Conservation (phyloP, 331 rosid species). For the Pyracantha coccinea region DNA sequence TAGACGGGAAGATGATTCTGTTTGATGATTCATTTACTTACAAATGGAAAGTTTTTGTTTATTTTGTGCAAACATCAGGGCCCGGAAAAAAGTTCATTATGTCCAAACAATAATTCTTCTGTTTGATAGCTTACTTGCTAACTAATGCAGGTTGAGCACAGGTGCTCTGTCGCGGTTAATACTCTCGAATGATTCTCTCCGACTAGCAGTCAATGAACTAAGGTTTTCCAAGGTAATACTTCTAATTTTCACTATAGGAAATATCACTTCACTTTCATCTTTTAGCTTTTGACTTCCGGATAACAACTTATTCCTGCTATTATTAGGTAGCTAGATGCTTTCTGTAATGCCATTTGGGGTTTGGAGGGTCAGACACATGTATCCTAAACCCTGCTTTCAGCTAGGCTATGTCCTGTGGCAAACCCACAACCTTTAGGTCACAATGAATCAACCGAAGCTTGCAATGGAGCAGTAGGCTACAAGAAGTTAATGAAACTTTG, state of each 20-base stretch:
- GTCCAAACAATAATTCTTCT: background rate
- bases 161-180: slow-evolving; percentile 83
- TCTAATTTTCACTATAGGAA: background rate
- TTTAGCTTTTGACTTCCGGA: background rate
- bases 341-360: background rate
- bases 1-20: background rate
- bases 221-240: slow-evolving; percentile 54
- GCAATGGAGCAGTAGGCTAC: too few relatives aligned
- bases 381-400: too few relatives aligned
- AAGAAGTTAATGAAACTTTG: too few relatives aligned
- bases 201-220: slow-evolving; percentile 69
- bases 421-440: too few relatives aligned
- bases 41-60: background rate
- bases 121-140: background rate
- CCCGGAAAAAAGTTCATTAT: background rate
- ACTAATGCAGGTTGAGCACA: slow-evolving; percentile 45
- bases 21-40: background rate
- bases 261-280: background rate
- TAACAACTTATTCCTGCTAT: background rate
- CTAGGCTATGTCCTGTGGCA: too few relatives aligned
- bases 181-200: slow-evolving; percentile 83
- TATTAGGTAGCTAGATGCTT: background rate
- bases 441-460: too few relatives aligned
- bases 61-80: background rate
- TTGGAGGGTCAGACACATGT: too few relatives aligned